Base-by-base conservation (phyloP, 2,329 filamentous ascomycete genomes). In the Colletotrichum gloeosporioides region DNA sequence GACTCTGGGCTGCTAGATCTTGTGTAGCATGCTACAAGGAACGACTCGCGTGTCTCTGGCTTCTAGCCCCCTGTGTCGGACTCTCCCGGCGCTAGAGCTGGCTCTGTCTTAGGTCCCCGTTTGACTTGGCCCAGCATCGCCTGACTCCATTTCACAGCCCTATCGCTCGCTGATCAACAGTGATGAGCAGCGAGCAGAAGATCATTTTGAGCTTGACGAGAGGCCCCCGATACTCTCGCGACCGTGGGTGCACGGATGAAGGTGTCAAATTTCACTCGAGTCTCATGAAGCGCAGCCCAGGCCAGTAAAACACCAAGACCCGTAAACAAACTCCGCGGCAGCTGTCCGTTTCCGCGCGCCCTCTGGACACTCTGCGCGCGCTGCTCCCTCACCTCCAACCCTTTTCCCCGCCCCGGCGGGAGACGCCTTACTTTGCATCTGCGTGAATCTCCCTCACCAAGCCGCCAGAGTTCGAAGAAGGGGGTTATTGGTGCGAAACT, bases 11-110 rank as follows among this genome's bases (percentile, higher is more conserved):
- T n/a, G 39, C 44, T 2, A 74, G 71, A 61, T 65, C 59, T 49
- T 34, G 32, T 74, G 57, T 65, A 59, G 71, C 71, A 69, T 59
- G 39, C 39, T 69, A 61, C 71, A 65, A 34, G 32, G 27, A 74
- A 61, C 71, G 67, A 74, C 32, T 74, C 71, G 59, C 34, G 66
- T 39, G 25, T 32, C 12, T 34, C 27, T 18, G 29, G 34, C n/a
- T 57, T 31, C 22, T 57, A 1, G 4, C 13, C 64, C 16, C 32
- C 44, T 15, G 7, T 25, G 57, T 74, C 66, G 66, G 71, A 44
- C 53, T 57, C 66, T 31, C 34, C 71, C 66, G 71, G 65, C 53
- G 53, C 53, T 44, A 53, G 44, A 62, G 49, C 31, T 25, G 39
- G 66, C 22, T 69, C 16, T 31, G 22, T 12, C 32, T 27, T 49